phyloP scores from a whole-genome alignment of 352 stramenopile genomes.

The Aphanomyces stellatus region DNA sequence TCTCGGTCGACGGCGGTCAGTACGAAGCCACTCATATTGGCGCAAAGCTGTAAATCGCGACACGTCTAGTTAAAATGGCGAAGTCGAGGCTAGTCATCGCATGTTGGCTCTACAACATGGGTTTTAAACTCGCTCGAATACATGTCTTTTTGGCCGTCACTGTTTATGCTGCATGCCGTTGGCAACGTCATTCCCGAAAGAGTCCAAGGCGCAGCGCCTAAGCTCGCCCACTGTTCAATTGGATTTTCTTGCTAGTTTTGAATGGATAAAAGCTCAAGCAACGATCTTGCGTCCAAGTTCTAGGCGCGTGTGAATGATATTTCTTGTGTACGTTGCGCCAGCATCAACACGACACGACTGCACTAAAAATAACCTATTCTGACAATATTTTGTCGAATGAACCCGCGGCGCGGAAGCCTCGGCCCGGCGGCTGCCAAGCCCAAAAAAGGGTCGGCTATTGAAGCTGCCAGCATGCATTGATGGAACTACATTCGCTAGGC shows the following conservation, averaged over 20 bases:
- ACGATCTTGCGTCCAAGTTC: too few relatives aligned
- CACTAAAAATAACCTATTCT: too few relatives aligned
- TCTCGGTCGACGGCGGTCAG: constrained; percentile 88
- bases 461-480: not conserved
- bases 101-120: not conserved
- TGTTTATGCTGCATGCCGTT: not conserved
- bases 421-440: not conserved
- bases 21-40: constrained; percentile 27
- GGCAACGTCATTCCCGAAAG: too few relatives aligned
- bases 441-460: not conserved
- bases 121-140: not conserved
- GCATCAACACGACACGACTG: too few relatives aligned
- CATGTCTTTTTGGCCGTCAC: not conserved
- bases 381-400: not conserved
- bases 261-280: too few relatives aligned
- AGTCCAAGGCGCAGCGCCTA: too few relatives aligned
- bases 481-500: not conserved
- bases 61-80: too few relatives aligned
- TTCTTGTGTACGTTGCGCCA: too few relatives aligned
- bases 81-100: not conserved
- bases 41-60: not conserved
- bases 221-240: too few relatives aligned
- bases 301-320: too few relatives aligned
- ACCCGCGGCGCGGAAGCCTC: not conserved
- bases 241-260: too few relatives aligned